These are phyloP conservation scores for Dittrichia graveolens DNA, from an alignment of 129 eudicot species.

Conservation along the genomic window DNA sequence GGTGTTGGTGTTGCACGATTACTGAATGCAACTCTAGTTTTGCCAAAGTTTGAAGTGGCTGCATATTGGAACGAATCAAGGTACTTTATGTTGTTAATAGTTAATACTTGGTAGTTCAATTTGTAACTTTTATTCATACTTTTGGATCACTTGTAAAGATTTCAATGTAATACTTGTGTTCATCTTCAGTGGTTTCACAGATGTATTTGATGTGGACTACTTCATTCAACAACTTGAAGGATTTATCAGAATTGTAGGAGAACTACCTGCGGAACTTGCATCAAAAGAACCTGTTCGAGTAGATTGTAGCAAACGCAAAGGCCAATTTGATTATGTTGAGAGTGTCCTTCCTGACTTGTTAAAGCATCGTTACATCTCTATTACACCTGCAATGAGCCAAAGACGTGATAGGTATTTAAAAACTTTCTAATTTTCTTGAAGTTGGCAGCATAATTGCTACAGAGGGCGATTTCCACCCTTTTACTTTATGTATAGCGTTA, in stretches of 20 bases:
- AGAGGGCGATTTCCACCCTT: background rate
- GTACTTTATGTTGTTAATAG: slow-evolving; percentile 35
- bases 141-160: background rate
- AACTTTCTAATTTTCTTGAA: background rate
- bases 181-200: slow-evolving; percentile 79
- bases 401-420: slow-evolving; percentile 84
- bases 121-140: background rate
- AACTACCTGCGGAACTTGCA: slow-evolving; percentile 73
- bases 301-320: slow-evolving; percentile 97
- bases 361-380: slow-evolving; percentile 85
- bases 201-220: slow-evolving; percentile 92
- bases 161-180: slow-evolving; percentile 15
- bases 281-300: slow-evolving; percentile 82
- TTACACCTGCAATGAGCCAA: slow-evolving; percentile 98
- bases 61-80: slow-evolving; percentile 99
- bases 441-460: slow-evolving; percentile 9
- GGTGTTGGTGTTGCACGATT: slow-evolving; percentile 95
- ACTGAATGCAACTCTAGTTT: slow-evolving; percentile 91
- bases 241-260: slow-evolving; percentile 70
- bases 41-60: slow-evolving; percentile 98
- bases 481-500: background rate
- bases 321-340: slow-evolving; percentile 89
- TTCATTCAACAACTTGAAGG: slow-evolving; percentile 80
- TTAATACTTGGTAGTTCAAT: background rate
- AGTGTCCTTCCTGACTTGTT: slow-evolving; percentile 75